Base-by-base conservation (phyloP, 306 rosid genomes). In the Abrus precatorius region DNA sequence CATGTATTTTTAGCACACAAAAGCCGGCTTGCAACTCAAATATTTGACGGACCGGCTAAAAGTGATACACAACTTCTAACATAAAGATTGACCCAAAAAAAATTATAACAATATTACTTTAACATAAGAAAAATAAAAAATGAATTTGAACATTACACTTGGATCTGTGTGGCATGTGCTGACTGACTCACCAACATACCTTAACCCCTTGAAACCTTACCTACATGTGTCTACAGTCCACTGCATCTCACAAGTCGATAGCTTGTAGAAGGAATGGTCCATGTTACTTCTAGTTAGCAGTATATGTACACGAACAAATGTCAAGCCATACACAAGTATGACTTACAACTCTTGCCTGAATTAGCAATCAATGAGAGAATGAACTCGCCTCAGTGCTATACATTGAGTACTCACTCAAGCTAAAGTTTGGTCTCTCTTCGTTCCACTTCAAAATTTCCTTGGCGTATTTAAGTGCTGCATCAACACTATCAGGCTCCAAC, bases 391-490 rank as follows among this genome's bases (percentile, higher is more conserved):
- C 98, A 0, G 90, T 89, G 79, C 90, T 84, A 86, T 86, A 86
- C 92, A 88, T 77, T 2, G 97, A 96, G 89, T 88, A 82, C 77
- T 96, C 99, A 50, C 97, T 91, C 69, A 88, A 72, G 90, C 94
- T 84, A 56, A 93, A 96, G 88, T 93, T 90, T 48, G 85, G 89
- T 76, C 88, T 92, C 92, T 93, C 99, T 62, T 91, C 98, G 28
- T 83, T 92, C 99, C 99, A 96, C 86, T 90, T 93, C 82, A 88
- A 81, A 88, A 96, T 90, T 91, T 96, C 99, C 85, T 91, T 92
- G 1, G 92, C 91, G 76, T 96, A 93, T 88, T 89, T 96, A 52
- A 96, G 99, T 82, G 97, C 74, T 41, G 86, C 85, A 80, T 93
- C 98, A 14, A 95, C 97, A 61, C 97, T 93, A 47, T 48, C 83